Conservation (phyloP, 257 asterid species). For the Voacanga thouarsii region DNA sequence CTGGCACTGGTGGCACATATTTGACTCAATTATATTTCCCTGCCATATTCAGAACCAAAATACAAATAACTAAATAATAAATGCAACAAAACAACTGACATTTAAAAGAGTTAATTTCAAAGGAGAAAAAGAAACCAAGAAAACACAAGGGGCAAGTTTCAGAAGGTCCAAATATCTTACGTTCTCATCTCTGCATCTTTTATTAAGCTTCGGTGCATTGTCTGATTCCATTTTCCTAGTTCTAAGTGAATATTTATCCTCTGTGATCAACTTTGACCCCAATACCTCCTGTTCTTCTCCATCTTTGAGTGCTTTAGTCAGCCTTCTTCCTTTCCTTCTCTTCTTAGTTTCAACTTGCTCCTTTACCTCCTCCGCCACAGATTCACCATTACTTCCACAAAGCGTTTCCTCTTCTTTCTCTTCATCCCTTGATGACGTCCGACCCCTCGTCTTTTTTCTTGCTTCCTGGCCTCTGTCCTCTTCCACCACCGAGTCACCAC, state of each 20-base stretch:
- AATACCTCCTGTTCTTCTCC: constrained; percentile 15
- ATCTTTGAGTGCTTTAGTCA: neutral
- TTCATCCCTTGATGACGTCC: constrained; percentile 5
- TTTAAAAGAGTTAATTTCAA: neutral
- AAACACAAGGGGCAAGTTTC: neutral
- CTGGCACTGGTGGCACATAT: constrained; percentile 87
- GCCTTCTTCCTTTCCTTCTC: constrained; percentile 1
- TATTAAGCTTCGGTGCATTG: constrained; percentile 7
- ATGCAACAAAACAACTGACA: neutral
- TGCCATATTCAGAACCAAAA: constrained; percentile 27
- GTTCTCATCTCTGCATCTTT: constrained; percentile 6
- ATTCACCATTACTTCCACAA: constrained; percentile 16
- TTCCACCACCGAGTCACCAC: constrained; percentile 9
- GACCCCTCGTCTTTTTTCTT: constrained; percentile 26
- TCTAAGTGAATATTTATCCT: constrained; percentile 5
- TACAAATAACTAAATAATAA: neutral
- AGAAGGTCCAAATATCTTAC: constrained; percentile 8
- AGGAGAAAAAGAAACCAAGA: neutral
- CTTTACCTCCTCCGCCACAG: constrained; percentile 14
- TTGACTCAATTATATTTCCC: constrained; percentile 41
- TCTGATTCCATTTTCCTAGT: neutral
- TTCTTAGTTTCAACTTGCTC: constrained; percentile 7
- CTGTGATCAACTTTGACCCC: constrained; percentile 15
- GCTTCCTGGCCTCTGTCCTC: constrained; percentile 8
- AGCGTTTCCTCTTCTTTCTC: constrained; percentile 13